These are phyloP conservation scores for Candida xiaguanensis DNA, from an alignment of 805 yeast species.

Conservation along the genomic window DNA sequence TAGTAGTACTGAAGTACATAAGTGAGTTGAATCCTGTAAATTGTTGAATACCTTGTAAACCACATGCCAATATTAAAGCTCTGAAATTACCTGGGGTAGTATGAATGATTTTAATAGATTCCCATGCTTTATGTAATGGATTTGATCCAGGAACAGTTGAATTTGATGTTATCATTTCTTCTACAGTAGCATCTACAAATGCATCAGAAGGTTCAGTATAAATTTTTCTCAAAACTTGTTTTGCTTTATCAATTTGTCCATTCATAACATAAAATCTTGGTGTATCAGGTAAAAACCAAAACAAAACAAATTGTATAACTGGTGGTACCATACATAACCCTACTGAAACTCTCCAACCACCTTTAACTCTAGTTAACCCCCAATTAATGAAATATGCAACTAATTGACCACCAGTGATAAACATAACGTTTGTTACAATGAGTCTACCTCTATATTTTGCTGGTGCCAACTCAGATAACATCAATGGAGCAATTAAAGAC, in stretches of 20 bases:
- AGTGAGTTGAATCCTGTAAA: constrained; percentile 95
- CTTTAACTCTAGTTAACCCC: constrained; percentile 64
- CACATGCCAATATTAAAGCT: constrained; percentile 87
- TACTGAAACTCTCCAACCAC: constrained; percentile 93
- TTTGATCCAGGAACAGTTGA: constrained; percentile 38
- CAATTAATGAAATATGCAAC: constrained; percentile 94
- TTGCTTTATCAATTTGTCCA: constrained; percentile 63
- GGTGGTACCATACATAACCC: constrained; percentile 91
- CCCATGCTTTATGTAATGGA: constrained; percentile 50
- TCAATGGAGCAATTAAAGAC: constrained; percentile 89
- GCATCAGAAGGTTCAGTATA: constrained; percentile 62
- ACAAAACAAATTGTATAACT: constrained; percentile 67
- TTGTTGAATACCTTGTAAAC: constrained; percentile 94
- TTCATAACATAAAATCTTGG: constrained; percentile 85
- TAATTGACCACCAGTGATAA: constrained; percentile 93
- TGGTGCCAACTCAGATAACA: constrained; percentile 91
- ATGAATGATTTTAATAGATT: constrained; percentile 62
- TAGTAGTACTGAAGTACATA: constrained; percentile 92
- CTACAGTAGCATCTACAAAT: constrained; percentile 62
- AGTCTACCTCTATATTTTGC: constrained; percentile 86
- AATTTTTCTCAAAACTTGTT: constrained; percentile 57
- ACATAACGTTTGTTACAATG: constrained; percentile 81
- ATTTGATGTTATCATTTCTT: constrained; percentile 53
- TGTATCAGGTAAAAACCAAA: constrained; percentile 89
- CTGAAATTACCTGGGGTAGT: constrained; percentile 75